phyloP scores from a whole-genome alignment of 2,329 filamentous ascomycete genomes.

The Calonectria hongkongensis region DNA sequence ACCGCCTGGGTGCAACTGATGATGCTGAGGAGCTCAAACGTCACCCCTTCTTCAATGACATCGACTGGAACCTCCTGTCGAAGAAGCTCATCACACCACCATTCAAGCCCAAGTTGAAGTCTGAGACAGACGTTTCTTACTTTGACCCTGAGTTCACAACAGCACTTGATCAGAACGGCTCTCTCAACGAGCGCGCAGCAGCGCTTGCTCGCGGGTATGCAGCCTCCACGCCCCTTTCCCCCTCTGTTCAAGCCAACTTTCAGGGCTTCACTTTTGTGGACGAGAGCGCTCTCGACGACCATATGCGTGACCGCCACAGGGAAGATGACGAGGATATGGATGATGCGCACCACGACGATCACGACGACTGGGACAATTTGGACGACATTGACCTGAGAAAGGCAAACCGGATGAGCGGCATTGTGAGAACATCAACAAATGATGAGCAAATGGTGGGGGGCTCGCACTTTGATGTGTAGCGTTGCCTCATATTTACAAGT shows the following conservation, averaged over 20 bases:
- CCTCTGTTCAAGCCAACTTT: slow-evolving; percentile 98
- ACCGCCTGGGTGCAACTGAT: slow-evolving; percentile 90
- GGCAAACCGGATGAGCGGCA: slow-evolving; percentile 78
- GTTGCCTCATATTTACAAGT: slow-evolving; percentile 43
- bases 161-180: slow-evolving; percentile 89
- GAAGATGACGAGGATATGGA: slow-evolving; percentile 77
- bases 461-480: slow-evolving; percentile 78
- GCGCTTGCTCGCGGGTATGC: slow-evolving; percentile 90
- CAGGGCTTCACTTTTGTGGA: slow-evolving; percentile 99
- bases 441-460: slow-evolving; percentile 79
- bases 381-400: slow-evolving; percentile 72
- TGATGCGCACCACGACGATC: slow-evolving; percentile 69
- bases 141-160: slow-evolving; percentile 99
- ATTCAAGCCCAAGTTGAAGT: slow-evolving; percentile 98
- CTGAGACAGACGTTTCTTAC: slow-evolving; percentile 96
- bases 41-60: slow-evolving; percentile 94
- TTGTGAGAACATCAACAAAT: slow-evolving; percentile 73
- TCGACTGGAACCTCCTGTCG: slow-evolving; percentile 91
- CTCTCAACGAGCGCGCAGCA: slow-evolving; percentile 92
- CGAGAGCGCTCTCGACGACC: slow-evolving; percentile 93
- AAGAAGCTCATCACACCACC: slow-evolving; percentile 96
- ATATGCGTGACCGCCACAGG: slow-evolving; percentile 76
- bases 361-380: slow-evolving; percentile 75
- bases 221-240: slow-evolving; percentile 93
- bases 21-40: slow-evolving; percentile 96